Evolutionary conservation across 176 grass and related monocot genomes (phyloP).

Genomic region (Chloris gayana): DNA sequence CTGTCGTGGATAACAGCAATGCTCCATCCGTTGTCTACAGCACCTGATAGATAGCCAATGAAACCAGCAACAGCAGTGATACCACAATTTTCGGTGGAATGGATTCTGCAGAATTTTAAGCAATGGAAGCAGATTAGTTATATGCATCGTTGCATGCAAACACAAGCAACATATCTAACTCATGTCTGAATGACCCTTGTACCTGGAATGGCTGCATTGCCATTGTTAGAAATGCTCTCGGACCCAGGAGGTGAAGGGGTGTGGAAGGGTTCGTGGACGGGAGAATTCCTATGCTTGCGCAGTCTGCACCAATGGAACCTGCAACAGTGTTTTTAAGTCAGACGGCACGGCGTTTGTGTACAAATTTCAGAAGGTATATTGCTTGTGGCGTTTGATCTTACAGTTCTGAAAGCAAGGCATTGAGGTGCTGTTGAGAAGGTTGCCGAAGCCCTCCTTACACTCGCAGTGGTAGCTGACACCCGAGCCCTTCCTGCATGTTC

Average conservation of each 20-base stretch:
- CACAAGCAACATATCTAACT: too few relatives aligned
- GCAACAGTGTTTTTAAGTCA: slow-evolving; percentile 15
- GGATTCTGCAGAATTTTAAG: slow-evolving; percentile 27
- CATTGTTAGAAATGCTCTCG: slow-evolving; percentile 25
- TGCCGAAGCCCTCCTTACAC: slow-evolving; percentile 67
- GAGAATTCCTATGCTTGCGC: slow-evolving; percentile 56
- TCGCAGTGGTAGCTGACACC: slow-evolving; percentile 58
- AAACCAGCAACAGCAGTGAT: slow-evolving; percentile 35
- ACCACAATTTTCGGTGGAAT: slow-evolving; percentile 21
- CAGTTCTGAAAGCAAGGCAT: slow-evolving; percentile 79
- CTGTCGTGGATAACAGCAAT: slow-evolving; percentile 17
- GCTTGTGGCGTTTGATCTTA: slow-evolving; percentile 37
- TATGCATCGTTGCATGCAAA: not conserved
- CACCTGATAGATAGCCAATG: not conserved
- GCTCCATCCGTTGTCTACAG: slow-evolving; percentile 9
- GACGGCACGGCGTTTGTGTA: not conserved
- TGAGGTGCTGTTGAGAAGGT: slow-evolving; percentile 69
- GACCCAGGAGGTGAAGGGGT: slow-evolving; percentile 46
- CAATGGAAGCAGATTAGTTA: not conserved
- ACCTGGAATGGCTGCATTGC: slow-evolving; percentile 19
- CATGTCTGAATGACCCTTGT: slow-evolving; percentile 1
- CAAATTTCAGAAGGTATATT: not conserved
- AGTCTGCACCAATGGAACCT: slow-evolving; percentile 82
- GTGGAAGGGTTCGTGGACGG: slow-evolving; percentile 49
- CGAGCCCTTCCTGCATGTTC: slow-evolving; percentile 64